Conservation (phyloP, 108 stramenopile genomes). For the Licmophora abbreviata region DNA sequence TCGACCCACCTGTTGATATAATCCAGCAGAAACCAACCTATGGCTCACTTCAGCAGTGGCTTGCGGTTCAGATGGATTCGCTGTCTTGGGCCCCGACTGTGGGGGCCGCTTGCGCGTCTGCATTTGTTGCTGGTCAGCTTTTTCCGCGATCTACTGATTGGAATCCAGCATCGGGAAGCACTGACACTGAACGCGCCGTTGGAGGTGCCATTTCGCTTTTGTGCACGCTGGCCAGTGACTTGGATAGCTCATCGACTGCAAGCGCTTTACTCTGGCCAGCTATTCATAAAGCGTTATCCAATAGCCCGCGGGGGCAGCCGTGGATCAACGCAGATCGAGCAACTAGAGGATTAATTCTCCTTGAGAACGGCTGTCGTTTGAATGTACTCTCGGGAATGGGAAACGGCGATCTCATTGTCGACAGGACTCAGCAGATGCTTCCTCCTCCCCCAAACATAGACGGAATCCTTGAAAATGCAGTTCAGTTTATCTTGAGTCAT, state of each 20-base stretch:
- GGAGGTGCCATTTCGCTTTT: constrained; percentile 31
- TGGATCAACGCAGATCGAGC: constrained; percentile 24
- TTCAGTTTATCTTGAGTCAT: constrained; percentile 54
- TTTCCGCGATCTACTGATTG: constrained; percentile 4
- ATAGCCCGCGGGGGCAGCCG: constrained; percentile 14
- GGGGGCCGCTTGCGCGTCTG: constrained; percentile 29
- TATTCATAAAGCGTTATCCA: constrained; percentile 59
- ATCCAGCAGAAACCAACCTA: constrained; percentile 7
- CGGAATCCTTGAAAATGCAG: constrained; percentile 39
- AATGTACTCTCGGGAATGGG: constrained; percentile 60
- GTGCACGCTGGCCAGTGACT: constrained; percentile 22
- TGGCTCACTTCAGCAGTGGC: constrained; percentile 22
- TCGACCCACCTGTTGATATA: too few species aligned
- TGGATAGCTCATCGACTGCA: constrained; percentile 12
- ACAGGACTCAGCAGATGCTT: constrained; percentile 45
- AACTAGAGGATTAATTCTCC: constrained; percentile 47
- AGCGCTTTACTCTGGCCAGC: constrained; percentile 72
- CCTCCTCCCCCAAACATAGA: constrained; percentile 75
- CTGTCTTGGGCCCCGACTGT: constrained; percentile 21
- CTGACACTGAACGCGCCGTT: constrained; percentile 20
- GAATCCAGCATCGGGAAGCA: constrained; percentile 31
- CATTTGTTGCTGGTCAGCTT: constrained; percentile 23
- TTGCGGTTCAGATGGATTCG: constrained; percentile 17
- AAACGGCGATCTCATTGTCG: constrained; percentile 70
- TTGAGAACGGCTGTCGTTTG: constrained; percentile 64